These are phyloP conservation scores for Yamadazyma ubonensis DNA, from an alignment of 805 yeast species.

Conservation along the genomic window DNA sequence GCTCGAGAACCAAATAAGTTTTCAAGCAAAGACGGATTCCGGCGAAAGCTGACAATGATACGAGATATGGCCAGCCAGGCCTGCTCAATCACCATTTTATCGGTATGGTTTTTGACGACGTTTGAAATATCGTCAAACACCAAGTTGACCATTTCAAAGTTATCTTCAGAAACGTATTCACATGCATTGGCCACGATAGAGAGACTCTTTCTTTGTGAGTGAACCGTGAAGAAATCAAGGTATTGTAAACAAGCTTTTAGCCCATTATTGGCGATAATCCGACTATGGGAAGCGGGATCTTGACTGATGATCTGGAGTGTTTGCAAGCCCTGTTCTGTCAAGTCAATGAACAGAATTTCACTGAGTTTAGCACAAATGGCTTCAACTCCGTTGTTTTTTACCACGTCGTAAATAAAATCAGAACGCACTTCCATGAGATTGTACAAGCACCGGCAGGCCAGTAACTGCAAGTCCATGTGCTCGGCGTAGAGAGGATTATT, in stretches of 20 bases:
- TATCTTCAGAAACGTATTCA: conserved; percentile 41
- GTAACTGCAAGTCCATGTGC: conserved; percentile 76
- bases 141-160: conserved; percentile 50
- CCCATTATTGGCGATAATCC: conserved; percentile 59
- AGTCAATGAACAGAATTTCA: conserved; percentile 81
- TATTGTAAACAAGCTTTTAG: conserved; percentile 65
- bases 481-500: conserved; percentile 56
- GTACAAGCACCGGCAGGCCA: conserved; percentile 80
- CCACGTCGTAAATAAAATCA: conserved; percentile 60
- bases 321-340: conserved; percentile 88
- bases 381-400: conserved; percentile 63
- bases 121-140: conserved; percentile 60
- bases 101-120: conserved; percentile 55
- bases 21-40: conserved; percentile 45
- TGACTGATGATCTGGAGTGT: conserved; percentile 67
- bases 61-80: conserved; percentile 65
- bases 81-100: conserved; percentile 57
- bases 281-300: conserved; percentile 46
- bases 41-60: conserved; percentile 50
- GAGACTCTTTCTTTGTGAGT: conserved; percentile 82
- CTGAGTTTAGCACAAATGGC: conserved; percentile 62
- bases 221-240: conserved; percentile 84
- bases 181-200: conserved; percentile 71
- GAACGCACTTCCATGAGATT: conserved; percentile 75
- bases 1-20: conserved; percentile 31